Conservation (phyloP, 2,329 filamentous ascomycete species). For the Exophiala aquamarina region DNA sequence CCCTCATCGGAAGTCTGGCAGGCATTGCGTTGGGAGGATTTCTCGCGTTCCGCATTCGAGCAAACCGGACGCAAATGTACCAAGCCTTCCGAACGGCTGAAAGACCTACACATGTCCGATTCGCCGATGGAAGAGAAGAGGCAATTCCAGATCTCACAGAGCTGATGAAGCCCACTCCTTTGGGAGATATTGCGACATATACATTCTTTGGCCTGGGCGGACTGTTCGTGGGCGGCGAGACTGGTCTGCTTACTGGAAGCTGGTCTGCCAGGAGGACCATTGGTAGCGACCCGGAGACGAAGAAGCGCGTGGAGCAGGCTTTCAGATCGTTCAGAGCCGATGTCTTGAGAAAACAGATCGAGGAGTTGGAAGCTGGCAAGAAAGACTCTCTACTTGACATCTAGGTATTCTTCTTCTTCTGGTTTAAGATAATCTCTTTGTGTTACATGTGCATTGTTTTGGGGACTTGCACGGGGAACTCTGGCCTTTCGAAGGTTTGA, state of each 20-base stretch:
- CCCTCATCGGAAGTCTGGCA: conserved; percentile 59
- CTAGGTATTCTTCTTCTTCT: no score
- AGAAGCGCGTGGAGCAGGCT: conserved; percentile 59
- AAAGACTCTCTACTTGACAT: conserved; percentile 13
- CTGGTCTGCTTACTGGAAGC: conserved; percentile 58
- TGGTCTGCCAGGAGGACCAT: conserved; percentile 56
- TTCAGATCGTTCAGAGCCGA: conserved; percentile 64
- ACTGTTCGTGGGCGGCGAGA: conserved; percentile 64
- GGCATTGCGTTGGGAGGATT: conserved; percentile 61
- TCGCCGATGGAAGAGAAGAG: conserved; percentile 61
- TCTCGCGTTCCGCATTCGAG: conserved; percentile 58
- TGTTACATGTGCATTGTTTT: no score
- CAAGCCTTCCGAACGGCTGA: conserved; percentile 60
- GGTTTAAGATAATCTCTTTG: no score
- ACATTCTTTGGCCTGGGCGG: conserved; percentile 63
- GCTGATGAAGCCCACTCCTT: conserved; percentile 55
- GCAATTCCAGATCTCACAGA: conserved; percentile 61
- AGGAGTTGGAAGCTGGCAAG: conserved; percentile 50
- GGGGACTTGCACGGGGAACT: no score
- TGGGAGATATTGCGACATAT: conserved; percentile 64
- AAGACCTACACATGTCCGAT: conserved; percentile 62
- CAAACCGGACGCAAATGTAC: conserved; percentile 59
- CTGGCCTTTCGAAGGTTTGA: no score
- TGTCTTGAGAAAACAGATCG: conserved; percentile 60
- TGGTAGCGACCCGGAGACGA: conserved; percentile 53